phyloP scores from a whole-genome alignment of 495 filamentous ascomycete genomes.

The Neurospora sp. region DNA sequence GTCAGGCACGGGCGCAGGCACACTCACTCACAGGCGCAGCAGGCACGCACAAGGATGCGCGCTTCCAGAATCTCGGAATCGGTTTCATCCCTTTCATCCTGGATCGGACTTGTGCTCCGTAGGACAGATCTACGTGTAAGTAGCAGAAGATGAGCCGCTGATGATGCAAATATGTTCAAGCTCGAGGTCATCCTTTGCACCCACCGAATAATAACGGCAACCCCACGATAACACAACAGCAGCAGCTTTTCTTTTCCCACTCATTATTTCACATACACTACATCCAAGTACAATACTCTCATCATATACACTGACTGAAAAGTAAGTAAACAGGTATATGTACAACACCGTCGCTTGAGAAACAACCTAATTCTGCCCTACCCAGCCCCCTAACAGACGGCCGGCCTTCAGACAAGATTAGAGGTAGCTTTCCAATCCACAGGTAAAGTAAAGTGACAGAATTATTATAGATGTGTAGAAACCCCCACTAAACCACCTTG shows the following conservation, averaged over 20 bases:
- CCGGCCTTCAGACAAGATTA: background rate
- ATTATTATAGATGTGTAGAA: background rate
- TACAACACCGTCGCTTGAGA: background rate
- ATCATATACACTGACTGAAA: background rate
- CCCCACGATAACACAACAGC: too few relatives aligned
- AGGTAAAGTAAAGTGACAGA: background rate
- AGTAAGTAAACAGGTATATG: background rate
- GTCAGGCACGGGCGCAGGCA: background rate
- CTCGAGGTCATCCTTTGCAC: too few relatives aligned
- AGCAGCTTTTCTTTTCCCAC: background rate
- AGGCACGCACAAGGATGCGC: background rate
- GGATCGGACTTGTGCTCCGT: background rate
- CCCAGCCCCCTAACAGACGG: background rate
- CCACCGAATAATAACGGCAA: too few relatives aligned
- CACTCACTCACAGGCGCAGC: too few relatives aligned
- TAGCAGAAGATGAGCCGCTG: background rate
- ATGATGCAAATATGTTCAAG: background rate
- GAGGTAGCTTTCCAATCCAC: background rate
- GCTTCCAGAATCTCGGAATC: background rate
- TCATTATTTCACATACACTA: background rate
- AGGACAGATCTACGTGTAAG: background rate
- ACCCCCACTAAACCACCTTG: background rate
- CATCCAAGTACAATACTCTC: background rate
- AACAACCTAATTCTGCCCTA: background rate
- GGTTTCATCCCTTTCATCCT: background rate